These are phyloP conservation scores for Nothophytophthora sp. DNA, from an alignment of 352 stramenopile genomes.

Conservation along the genomic window DNA sequence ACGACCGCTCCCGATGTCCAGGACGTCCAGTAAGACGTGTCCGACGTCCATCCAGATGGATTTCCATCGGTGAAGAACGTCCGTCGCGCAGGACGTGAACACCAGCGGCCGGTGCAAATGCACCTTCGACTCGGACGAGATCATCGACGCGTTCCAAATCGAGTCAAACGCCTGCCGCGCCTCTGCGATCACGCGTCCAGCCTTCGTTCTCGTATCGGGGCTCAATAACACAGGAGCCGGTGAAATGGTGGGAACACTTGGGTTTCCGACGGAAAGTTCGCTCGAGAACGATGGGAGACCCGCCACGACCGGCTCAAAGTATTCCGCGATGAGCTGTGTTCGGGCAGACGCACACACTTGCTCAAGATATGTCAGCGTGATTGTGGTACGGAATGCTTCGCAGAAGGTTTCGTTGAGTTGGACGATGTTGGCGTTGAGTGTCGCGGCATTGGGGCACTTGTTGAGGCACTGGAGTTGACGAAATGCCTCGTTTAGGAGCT, in stretches of 20 bases:
- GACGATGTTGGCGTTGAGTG: slow-evolving; percentile 67
- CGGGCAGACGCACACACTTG: slow-evolving; percentile 34
- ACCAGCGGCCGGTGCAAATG: slow-evolving; percentile 48
- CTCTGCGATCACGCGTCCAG: slow-evolving; percentile 45
- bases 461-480: slow-evolving; percentile 63
- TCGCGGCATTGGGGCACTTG: slow-evolving; percentile 63
- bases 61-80: slow-evolving; percentile 53
- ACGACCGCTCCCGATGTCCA: slow-evolving; percentile 27
- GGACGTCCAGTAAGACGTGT: slow-evolving; percentile 46
- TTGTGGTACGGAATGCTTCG: slow-evolving; percentile 56
- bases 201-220: slow-evolving; percentile 32
- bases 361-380: slow-evolving; percentile 59
- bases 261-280: slow-evolving; percentile 14
- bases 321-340: slow-evolving; percentile 54
- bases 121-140: slow-evolving; percentile 75
- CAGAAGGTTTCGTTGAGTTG: slow-evolving; percentile 69
- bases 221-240: slow-evolving; percentile 1
- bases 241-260: not conserved
- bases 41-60: slow-evolving; percentile 56
- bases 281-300: slow-evolving; percentile 40
- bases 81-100: slow-evolving; percentile 41
- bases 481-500: slow-evolving; percentile 67
- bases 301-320: slow-evolving; percentile 57
- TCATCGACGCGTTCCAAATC: slow-evolving; percentile 63
- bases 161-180: slow-evolving; percentile 53